Base-by-base conservation (phyloP, 345 rosid species). In the Salix viminalis region DNA sequence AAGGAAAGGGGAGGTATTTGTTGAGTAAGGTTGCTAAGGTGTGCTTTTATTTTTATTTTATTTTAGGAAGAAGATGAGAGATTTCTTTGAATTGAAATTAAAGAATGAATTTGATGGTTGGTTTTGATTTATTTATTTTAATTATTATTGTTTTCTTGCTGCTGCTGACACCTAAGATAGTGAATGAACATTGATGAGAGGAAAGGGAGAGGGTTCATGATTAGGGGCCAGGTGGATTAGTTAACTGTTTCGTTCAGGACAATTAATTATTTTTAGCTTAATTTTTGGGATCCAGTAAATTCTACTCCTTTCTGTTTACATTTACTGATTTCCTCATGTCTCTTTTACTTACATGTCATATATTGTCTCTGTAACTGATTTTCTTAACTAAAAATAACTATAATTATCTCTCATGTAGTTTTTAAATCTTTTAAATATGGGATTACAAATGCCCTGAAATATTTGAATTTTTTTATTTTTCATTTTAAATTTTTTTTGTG, bases 51-150 rank as follows among this genome's bases (percentile, higher is more conserved):
- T 36, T 16, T 72, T 54, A 52, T 67, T 34, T 48, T 74, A 56
- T 76, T 61, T 39, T 64, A 41, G n/a, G 56, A 30, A 78, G 67
- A 81, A 69, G 74, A 52, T 30, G 72, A 71, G 44, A 7, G 56
- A 80, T 86, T 78, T 36, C 89, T 86, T 86, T 71, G 78, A 42
- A 58, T 70, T 60, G 56, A 86, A 42, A 58, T 67, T 50, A 46
- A 86, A 75, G 86, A 60, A 44, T 79, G 72, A 74, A 68, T 67
- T 21, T 72, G 39, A 54, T 66, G 21, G 41, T 28, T 50, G 30
- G 28, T 23, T 23, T 8, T 68, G 6, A 4, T 23, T 50, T 23
- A 5, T 30, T 54, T 69, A 14, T 76, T 13, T 19, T 8, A 56
- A 13, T 41, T 65, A 44, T 61, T 54, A n/a, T 73, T 16, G 19